phyloP scores from a whole-genome alignment of 2,329 filamentous ascomycete species.

The Didymella arachidicola region DNA sequence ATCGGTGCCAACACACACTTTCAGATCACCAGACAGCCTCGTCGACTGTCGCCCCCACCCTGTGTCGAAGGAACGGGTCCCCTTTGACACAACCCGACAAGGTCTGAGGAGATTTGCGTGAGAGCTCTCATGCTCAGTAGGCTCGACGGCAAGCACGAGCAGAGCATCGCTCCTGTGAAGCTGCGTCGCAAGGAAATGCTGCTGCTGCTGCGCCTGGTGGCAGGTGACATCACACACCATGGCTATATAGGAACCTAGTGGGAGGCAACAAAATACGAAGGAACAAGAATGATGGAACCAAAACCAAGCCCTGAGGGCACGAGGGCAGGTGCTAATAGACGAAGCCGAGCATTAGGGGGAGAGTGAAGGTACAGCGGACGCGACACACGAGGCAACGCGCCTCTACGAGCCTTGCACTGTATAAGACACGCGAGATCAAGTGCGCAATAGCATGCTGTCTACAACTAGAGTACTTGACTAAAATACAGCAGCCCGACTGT shows the following conservation, averaged over 20 bases:
- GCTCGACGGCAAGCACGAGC: slow-evolving; percentile 11
- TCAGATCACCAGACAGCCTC: slow-evolving; percentile 21
- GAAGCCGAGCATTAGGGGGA: too few species aligned
- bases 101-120: slow-evolving; percentile 33
- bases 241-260: slow-evolving; percentile 15
- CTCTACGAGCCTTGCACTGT: too few species aligned
- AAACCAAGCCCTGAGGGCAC: background rate
- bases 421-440: too few species aligned
- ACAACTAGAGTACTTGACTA: too few species aligned
- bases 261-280: slow-evolving; percentile 4
- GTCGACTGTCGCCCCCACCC: slow-evolving; percentile 7
- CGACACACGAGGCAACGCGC: too few species aligned
- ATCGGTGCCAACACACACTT: slow-evolving; percentile 15
- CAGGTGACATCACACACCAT: slow-evolving; percentile 18
- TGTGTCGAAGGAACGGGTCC: slow-evolving; percentile 3
- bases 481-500: too few species aligned
- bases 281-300: background rate
- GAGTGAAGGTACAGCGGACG: too few species aligned
- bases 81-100: slow-evolving; percentile 11
- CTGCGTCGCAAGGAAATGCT: slow-evolving; percentile 8
- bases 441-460: too few species aligned
- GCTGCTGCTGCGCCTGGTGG: slow-evolving; percentile 12
- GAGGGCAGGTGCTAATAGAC: too few species aligned
- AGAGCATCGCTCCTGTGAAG: slow-evolving; percentile 14
- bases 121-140: slow-evolving; percentile 16